Conservation (phyloP, 2,329 filamentous ascomycete genomes). For the Xylariales sp. region DNA sequence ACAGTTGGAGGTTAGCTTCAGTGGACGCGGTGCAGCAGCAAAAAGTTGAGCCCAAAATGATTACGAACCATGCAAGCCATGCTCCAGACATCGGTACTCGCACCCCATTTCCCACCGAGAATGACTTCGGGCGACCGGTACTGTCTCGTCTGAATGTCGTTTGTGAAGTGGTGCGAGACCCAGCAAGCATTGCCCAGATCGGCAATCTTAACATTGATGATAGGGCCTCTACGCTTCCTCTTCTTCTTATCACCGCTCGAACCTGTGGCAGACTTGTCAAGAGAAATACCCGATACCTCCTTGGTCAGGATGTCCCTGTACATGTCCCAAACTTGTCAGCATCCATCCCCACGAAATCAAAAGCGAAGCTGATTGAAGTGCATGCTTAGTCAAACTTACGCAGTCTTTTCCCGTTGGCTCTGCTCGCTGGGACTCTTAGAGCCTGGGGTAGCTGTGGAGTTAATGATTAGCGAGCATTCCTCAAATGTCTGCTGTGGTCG, state of each 20-base stretch:
- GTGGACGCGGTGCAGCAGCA: not conserved
- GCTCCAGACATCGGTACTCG: slow-evolving; percentile 99
- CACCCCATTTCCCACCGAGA: slow-evolving; percentile 93
- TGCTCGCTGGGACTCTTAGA: slow-evolving; percentile 60
- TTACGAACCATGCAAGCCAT: slow-evolving; percentile 97
- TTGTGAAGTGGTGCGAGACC: slow-evolving; percentile 98
- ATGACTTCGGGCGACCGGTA: slow-evolving; percentile 98
- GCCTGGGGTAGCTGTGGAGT: slow-evolving; percentile 30
- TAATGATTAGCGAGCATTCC: slow-evolving; percentile 22
- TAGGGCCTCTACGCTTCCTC: slow-evolving; percentile 52
- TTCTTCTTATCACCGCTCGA: slow-evolving; percentile 53
- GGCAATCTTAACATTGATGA: slow-evolving; percentile 98
- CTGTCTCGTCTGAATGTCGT: slow-evolving; percentile 97
- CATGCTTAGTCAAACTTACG: too few species aligned
- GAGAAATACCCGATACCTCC: slow-evolving; percentile 90
- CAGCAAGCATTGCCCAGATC: slow-evolving; percentile 98
- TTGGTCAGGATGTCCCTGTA: slow-evolving; percentile 82
- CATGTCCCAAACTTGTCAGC: too few species aligned
- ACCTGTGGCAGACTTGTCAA: slow-evolving; percentile 61
- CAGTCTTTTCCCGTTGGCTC: slow-evolving; percentile 85
- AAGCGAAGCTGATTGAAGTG: too few species aligned
- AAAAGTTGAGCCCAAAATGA: not conserved
- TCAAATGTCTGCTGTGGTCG: too few species aligned
- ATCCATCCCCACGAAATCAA: too few species aligned
- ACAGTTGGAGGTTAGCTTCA: not conserved